A percentile compares a stretch with the other conserved stretches of the same genome.
phyloP scores from a whole-genome alignment of 1,284 basidiomycete genomes.

The Trametes pubescens region DNA sequence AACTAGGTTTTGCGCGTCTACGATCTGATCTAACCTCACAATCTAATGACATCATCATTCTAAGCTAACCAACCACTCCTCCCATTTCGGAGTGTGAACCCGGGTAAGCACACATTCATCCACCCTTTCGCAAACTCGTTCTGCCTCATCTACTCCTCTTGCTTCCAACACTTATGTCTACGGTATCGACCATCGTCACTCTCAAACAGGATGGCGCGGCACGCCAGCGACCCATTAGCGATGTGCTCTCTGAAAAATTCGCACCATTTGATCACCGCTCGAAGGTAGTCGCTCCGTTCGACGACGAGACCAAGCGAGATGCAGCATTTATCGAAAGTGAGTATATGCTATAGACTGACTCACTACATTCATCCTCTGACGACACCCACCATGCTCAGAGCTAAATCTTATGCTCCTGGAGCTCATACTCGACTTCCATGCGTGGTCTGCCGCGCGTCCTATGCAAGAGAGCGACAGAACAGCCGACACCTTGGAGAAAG shows the following conservation, averaged over 20 bases:
- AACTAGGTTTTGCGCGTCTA: too few relatives aligned
- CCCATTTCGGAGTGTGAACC: constrained; percentile 5
- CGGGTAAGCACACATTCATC: neutral
- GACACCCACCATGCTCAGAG: constrained; percentile 42
- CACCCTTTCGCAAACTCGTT: too few relatives aligned
- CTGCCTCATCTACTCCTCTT: neutral
- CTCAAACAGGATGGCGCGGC: neutral
- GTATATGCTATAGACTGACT: constrained; percentile 31
- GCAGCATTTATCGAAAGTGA: constrained; percentile 55
- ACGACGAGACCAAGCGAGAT: constrained; percentile 53
- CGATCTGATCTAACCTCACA: too few relatives aligned
- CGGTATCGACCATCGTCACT: neutral
- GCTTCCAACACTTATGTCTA: neutral
- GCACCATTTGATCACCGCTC: constrained; percentile 54
- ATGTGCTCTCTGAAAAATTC: constrained; percentile 52
- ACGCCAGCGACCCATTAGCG: constrained; percentile 34
- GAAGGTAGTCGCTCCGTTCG: constrained; percentile 54
- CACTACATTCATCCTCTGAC: neutral
- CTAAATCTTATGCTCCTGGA: constrained; percentile 56
- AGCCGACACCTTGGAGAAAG: constrained; percentile 55
- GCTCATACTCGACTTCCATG: constrained; percentile 57
- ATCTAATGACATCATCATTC: too few relatives aligned
- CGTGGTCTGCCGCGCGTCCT: constrained; percentile 62
- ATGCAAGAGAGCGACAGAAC: constrained; percentile 53
- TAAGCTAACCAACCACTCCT: too few relatives aligned